Conservation (phyloP, 177 flowering plant species). For the Tripterygium wilfordii region DNA sequence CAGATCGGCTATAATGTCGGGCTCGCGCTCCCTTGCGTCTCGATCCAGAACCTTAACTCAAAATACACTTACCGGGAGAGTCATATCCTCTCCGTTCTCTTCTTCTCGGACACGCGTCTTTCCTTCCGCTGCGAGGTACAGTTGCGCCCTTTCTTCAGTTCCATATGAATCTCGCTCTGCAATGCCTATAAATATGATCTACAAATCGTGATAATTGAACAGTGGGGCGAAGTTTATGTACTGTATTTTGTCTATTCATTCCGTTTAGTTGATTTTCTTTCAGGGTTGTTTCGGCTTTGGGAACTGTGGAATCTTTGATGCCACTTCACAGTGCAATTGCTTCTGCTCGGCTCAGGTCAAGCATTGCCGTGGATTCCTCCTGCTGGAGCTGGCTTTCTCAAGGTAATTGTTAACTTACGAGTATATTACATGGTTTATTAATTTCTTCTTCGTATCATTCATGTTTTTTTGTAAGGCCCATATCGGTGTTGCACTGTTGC, state of each 20-base stretch:
- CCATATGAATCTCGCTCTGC: too few species aligned
- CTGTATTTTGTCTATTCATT: neutral
- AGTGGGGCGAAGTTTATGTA: neutral
- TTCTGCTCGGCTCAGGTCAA: slow-evolving; percentile 62
- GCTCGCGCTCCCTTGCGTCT: slow-evolving; percentile 25
- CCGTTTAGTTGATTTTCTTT: neutral
- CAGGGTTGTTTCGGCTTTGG: slow-evolving; percentile 41
- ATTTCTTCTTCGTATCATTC: neutral
- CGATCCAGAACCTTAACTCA: slow-evolving; percentile 17
- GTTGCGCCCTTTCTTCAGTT: neutral
- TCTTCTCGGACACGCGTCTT: slow-evolving; percentile 9
- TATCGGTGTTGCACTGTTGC: too few species aligned
- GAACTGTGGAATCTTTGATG: slow-evolving; percentile 53
- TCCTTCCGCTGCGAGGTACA: slow-evolving; percentile 21
- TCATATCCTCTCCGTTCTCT: slow-evolving; percentile 14
- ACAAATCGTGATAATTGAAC: too few species aligned
- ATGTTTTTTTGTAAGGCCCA: neutral
- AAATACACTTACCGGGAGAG: slow-evolving; percentile 8
- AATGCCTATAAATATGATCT: too few species aligned
- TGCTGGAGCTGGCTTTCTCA: slow-evolving; percentile 86
- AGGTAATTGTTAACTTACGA: slow-evolving; percentile 40
- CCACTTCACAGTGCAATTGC: slow-evolving; percentile 74
- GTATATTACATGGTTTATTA: neutral
- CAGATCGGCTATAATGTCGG: slow-evolving; percentile 31
- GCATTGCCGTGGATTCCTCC: slow-evolving; percentile 49